These are phyloP conservation scores for Silene vulgaris DNA, from an alignment of 179 eudicot species.

Conservation along the genomic window DNA sequence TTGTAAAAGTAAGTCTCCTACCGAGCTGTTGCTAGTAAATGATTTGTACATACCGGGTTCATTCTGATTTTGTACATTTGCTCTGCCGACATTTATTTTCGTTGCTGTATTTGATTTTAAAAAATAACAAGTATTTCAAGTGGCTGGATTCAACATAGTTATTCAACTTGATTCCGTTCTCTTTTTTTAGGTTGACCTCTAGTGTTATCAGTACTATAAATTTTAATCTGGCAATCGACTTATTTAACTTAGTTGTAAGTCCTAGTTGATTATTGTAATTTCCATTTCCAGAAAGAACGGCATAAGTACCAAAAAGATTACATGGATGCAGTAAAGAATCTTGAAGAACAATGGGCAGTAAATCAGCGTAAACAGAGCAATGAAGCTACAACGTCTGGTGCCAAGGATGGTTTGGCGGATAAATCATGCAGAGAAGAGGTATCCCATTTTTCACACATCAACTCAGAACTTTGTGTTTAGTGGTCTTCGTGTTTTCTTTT, in stretches of 20 bases:
- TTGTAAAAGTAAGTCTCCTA: background rate
- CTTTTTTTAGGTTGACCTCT: background rate
- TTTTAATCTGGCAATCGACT: background rate
- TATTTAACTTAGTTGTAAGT: constrained; percentile 7
- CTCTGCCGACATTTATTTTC: background rate
- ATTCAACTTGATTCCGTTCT: background rate
- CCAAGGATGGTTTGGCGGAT: constrained; percentile 31
- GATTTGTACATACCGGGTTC: background rate
- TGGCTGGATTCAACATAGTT: background rate
- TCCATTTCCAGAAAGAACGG: constrained; percentile 53
- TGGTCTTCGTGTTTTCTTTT: background rate
- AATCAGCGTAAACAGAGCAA: constrained; percentile 44
- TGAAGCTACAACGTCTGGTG: constrained; percentile 36
- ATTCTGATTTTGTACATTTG: background rate
- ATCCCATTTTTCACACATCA: constrained; percentile 8
- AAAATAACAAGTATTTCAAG: background rate
- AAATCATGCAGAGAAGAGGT: constrained; percentile 45
- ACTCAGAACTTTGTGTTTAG: background rate
- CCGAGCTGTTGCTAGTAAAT: background rate
- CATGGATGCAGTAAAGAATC: constrained; percentile 61
- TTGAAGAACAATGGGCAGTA: constrained; percentile 58
- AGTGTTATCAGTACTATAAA: background rate
- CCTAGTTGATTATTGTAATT: constrained; percentile 16
- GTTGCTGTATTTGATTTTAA: constrained; percentile 1
- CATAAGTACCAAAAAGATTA: constrained; percentile 52